phyloP scores from a whole-genome alignment of 768 basidiomycete genomes.

The Kwoniella sp. region DNA sequence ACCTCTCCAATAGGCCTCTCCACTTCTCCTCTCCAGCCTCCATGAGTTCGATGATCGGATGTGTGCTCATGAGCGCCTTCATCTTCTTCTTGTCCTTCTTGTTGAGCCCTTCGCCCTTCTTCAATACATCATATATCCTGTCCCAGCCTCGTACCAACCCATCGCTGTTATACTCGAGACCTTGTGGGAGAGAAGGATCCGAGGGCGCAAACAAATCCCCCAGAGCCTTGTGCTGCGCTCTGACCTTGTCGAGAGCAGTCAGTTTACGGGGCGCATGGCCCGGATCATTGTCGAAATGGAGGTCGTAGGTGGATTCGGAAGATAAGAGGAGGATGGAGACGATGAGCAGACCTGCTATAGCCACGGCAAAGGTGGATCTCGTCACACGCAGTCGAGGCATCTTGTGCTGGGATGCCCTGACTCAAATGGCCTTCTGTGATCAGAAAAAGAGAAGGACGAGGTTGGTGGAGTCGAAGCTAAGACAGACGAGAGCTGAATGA shows the following conservation, averaged over 20 bases:
- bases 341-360: conserved; percentile 9
- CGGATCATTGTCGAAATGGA: conserved; percentile 9
- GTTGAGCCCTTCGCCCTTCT: conserved; percentile 17
- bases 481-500: too few relatives aligned
- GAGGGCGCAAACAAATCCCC: conserved; percentile 7
- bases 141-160: conserved; percentile 50
- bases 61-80: conserved; percentile 31
- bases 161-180: conserved; percentile 25
- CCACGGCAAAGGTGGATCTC: conserved; percentile 9
- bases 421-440: too few relatives aligned
- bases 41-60: conserved; percentile 51
- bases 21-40: conserved; percentile 40
- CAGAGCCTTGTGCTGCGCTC: conserved; percentile 12
- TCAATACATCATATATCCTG: conserved; percentile 29
- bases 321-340: conserved; percentile 22
- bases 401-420: conserved; percentile 2
- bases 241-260: conserved; percentile 1
- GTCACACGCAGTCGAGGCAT: conserved; percentile 20
- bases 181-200: conserved; percentile 14
- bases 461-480: too few relatives aligned
- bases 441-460: too few relatives aligned
- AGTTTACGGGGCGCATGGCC: background rate
- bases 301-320: conserved; percentile 17
- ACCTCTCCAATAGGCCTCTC: conserved; percentile 43
- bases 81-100: conserved; percentile 33